Percentiles rank a stretch among this genome's conserved stretches.
Evolutionary conservation across 2,329 filamentous ascomycete genomes (phyloP).

Genomic region (Cercospora sp.): DNA sequence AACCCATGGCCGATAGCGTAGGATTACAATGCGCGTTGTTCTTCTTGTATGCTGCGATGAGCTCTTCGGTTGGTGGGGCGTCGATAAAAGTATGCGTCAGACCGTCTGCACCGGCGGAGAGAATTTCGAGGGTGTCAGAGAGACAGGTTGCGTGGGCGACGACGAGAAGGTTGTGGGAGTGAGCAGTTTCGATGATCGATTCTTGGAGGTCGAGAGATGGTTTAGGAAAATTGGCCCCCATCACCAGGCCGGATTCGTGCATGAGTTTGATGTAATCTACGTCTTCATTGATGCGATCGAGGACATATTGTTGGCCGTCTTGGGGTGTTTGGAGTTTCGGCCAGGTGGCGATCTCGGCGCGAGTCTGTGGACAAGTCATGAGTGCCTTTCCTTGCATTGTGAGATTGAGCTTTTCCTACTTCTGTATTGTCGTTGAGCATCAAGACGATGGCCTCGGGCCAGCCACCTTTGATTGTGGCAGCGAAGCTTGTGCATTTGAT

Average conservation of each 20-base stretch:
- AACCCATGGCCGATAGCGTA: conserved; percentile 45
- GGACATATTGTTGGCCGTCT: conserved; percentile 48
- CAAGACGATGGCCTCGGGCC: conserved; percentile 51
- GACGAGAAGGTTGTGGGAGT: conserved; percentile 40
- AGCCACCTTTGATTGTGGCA: conserved; percentile 55
- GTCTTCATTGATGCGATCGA: conserved; percentile 44
- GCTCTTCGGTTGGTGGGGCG: conserved; percentile 41
- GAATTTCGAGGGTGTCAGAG: conserved; percentile 46
- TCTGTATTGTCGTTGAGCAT: conserved; percentile 41
- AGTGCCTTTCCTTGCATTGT: background rate
- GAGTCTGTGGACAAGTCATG: conserved; percentile 21
- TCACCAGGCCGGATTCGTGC: conserved; percentile 49
- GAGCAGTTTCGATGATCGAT: conserved; percentile 47
- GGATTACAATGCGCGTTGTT: conserved; percentile 49
- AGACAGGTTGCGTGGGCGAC: conserved; percentile 47
- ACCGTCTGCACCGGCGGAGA: conserved; percentile 47
- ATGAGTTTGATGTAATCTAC: conserved; percentile 56
- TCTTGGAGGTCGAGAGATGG: conserved; percentile 50
- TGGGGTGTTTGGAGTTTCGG: conserved; percentile 47
- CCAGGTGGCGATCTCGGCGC: conserved; percentile 49
- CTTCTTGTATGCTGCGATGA: conserved; percentile 47
- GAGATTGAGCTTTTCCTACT: conserved; percentile 17
- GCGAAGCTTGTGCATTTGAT: conserved; percentile 53
- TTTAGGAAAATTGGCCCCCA: conserved; percentile 28
- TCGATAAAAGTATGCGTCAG: conserved; percentile 50